Evolutionary conservation across 2,329 filamentous ascomycete species (phyloP), one percentile per base, ranked within the genome.

Genomic region (Malbranchea cinnamomea): DNA sequence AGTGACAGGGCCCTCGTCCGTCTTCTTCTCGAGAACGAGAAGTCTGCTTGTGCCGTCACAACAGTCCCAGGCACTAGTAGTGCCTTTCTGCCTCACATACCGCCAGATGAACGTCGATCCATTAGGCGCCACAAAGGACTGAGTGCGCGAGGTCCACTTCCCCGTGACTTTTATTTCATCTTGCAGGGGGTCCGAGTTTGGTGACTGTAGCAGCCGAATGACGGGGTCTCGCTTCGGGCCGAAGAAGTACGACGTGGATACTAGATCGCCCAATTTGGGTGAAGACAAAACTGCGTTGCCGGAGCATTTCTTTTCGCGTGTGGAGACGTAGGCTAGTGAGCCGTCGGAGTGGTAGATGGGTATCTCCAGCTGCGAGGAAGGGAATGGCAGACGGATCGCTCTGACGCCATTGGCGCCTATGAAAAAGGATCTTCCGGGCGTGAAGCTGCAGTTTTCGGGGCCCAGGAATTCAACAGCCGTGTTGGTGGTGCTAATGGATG

Each of bases 201-300:
- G 28, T 4, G 52, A 44, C 10, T 40, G 24, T 8, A 22, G 11
- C 20, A 57, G 36, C 2, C 44, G 41, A 14, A 76, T 49, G 24
- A 58, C 47, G 3, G 71, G 70, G 5, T 65, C 58, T 2, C 59
- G 57, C 23, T 57, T 57, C 2, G 68, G 68, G 0, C 71, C 70
- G 41, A 65, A 72, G 38, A 61, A 63, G 48, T 74, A 74, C 3
- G 57, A 61, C 0, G 70, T 74, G 37, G 59, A 63, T n/a, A 71
- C 41, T 4, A 59, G 48, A 4, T 42, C 39, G 5, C 47, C 49
- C 5, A 34, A 23, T 11, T 49, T 41, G 9, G 57, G 53, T 20
- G 57, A 51, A 13, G 54, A 59, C 20, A 63, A 48, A 3, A 65
- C 47, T 27, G 71, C 60, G 37, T 58, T 56, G 36, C 65, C 67